Evolutionary conservation across 2,329 filamentous ascomycete genomes (phyloP).

Genomic region (Boeremia lycopersici): DNA sequence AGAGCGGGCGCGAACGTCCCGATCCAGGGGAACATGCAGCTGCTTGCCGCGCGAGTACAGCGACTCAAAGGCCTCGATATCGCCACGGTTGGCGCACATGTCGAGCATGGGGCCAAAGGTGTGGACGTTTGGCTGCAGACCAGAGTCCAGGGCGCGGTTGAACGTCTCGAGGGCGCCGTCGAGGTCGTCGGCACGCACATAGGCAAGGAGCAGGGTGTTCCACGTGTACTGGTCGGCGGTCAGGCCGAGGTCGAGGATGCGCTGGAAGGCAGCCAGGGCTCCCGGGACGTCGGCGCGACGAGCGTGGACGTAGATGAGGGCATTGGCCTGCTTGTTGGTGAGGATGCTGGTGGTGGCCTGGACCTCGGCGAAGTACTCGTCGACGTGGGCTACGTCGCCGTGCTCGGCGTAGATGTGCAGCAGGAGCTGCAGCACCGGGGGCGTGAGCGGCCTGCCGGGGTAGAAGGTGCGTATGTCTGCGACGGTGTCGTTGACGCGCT

Average conservation of each 20-base stretch:
- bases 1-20: constrained; percentile 31
- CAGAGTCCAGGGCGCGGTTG: constrained; percentile 59
- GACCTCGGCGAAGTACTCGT: constrained; percentile 42
- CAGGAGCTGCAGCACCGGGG: constrained; percentile 28
- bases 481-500: constrained; percentile 28
- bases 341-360: constrained; percentile 12
- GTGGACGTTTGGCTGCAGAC: constrained; percentile 62
- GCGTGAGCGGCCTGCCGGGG: constrained; percentile 22
- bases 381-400: constrained; percentile 42
- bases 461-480: constrained; percentile 37
- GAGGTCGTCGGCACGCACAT: constrained; percentile 70
- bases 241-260: constrained; percentile 63
- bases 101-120: constrained; percentile 78
- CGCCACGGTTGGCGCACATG: constrained; percentile 72
- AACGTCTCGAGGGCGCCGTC: constrained; percentile 70
- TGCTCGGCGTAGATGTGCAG: constrained; percentile 39
- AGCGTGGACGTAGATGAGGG: constrained; percentile 72
- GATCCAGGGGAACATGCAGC: constrained; percentile 32
- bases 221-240: constrained; percentile 67
- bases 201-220: constrained; percentile 78
- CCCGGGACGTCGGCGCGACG: constrained; percentile 67
- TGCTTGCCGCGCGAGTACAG: constrained; percentile 68
- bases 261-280: constrained; percentile 66
- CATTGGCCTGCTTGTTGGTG: constrained; percentile 23
- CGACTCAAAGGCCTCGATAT: constrained; percentile 70